These are phyloP conservation scores for Aspergillus pseudoviridinutans DNA, from an alignment of 2,329 filamentous ascomycete species.

Conservation along the genomic window DNA sequence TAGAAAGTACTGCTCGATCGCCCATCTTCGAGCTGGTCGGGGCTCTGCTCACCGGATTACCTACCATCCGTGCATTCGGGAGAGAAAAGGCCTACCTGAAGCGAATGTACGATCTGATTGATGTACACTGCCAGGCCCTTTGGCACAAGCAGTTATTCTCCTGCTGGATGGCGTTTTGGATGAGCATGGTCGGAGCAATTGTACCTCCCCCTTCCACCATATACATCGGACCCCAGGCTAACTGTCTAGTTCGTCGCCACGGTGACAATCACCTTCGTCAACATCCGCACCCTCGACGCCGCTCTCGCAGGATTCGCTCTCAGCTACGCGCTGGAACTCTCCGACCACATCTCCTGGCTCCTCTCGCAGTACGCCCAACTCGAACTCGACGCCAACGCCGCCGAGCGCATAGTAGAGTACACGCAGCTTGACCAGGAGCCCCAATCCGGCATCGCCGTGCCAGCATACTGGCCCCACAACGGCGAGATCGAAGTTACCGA, in stretches of 20 bases:
- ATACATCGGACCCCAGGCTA: conserved; percentile 59
- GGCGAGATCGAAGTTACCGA: conserved; percentile 68
- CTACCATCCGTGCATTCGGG: conserved; percentile 69
- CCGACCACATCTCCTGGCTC: neutral
- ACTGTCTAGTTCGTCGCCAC: conserved; percentile 28
- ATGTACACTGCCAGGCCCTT: conserved; percentile 6
- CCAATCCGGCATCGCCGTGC: conserved; percentile 57
- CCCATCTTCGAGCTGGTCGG: conserved; percentile 76
- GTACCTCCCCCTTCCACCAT: no score
- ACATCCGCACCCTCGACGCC: conserved; percentile 55
- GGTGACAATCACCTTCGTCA: no score
- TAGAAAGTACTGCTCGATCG: conserved; percentile 71
- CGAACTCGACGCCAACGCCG: conserved; percentile 73
- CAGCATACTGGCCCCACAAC: conserved; percentile 70
- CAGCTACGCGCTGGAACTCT: conserved; percentile 47
- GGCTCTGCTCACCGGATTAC: conserved; percentile 65
- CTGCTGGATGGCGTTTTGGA: conserved; percentile 70
- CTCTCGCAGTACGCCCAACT: conserved; percentile 40
- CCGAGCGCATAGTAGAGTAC: conserved; percentile 73
- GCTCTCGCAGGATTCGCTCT: conserved; percentile 72
- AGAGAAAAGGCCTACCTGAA: conserved; percentile 63
- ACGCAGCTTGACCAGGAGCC: conserved; percentile 64
- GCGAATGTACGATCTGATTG: conserved; percentile 49
- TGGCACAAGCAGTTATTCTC: conserved; percentile 67
- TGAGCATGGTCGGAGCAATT: conserved; percentile 60